A percentile compares a stretch with the other conserved stretches of the same genome.
These are phyloP conservation scores for Pyracantha coccinea DNA, from an alignment of 331 rosid genomes.

Conservation along the genomic window DNA sequence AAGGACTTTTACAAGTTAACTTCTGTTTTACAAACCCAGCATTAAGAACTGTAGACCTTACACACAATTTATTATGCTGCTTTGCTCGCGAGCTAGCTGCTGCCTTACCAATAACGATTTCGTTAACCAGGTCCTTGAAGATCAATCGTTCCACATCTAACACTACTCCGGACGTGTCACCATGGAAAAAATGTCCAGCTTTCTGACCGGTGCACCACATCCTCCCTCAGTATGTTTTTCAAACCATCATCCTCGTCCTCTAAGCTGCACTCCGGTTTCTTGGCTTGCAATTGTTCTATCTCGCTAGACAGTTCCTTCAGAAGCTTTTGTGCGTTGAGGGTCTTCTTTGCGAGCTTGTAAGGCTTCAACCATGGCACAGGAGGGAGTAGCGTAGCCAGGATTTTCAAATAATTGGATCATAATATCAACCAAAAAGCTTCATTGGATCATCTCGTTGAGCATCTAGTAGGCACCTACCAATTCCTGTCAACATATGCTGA, in stretches of 20 bases:
- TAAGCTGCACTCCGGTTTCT: slow-evolving; percentile 26
- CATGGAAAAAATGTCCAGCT: slow-evolving; percentile 49
- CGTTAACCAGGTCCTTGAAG: slow-evolving; percentile 68
- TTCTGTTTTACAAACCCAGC: slow-evolving; percentile 34
- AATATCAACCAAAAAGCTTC: too few species aligned
- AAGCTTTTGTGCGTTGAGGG: slow-evolving; percentile 61
- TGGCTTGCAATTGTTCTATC: slow-evolving; percentile 49
- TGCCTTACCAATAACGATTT: slow-evolving; percentile 49
- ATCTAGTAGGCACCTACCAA: too few species aligned
- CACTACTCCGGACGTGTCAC: slow-evolving; percentile 46
- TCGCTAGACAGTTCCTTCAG: slow-evolving; percentile 62
- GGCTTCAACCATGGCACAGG: slow-evolving; percentile 52
- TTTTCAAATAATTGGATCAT: too few species aligned
- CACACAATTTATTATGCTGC: slow-evolving; percentile 20
- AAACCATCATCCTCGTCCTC: slow-evolving; percentile 47
- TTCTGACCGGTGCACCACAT: slow-evolving; percentile 47
- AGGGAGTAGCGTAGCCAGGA: neutral
- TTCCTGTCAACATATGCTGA: too few species aligned
- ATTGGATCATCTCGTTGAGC: too few species aligned
- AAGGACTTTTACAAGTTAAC: slow-evolving; percentile 17
- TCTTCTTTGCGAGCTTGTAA: slow-evolving; percentile 36
- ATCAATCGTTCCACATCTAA: slow-evolving; percentile 58
- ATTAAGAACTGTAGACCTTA: slow-evolving; percentile 9
- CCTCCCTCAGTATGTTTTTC: slow-evolving; percentile 38
- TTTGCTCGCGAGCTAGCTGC: slow-evolving; percentile 38